These are phyloP conservation scores for Emmonsia crescens DNA, from an alignment of 2,329 filamentous ascomycete species.

Conservation along the genomic window DNA sequence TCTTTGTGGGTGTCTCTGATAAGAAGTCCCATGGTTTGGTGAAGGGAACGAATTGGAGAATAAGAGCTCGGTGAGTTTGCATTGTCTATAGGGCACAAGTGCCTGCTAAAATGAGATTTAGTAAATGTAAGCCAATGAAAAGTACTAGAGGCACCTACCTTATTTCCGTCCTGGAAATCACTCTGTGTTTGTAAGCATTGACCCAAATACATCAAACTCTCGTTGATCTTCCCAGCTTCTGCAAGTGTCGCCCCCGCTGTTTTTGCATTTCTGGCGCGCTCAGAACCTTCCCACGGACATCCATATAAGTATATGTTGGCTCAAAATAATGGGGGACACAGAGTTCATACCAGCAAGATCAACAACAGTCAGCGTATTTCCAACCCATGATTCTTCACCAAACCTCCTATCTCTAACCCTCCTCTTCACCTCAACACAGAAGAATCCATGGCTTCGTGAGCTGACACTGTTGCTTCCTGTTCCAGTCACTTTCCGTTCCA, in stretches of 20 bases:
- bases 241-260: conserved; percentile 85
- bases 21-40: conserved; percentile 37
- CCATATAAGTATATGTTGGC: neutral
- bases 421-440: conserved; percentile 91
- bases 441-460: conserved; percentile 90
- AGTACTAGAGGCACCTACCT: conserved; percentile 42
- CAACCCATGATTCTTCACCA: conserved; percentile 55
- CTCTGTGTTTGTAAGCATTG: conserved; percentile 95
- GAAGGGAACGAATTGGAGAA: conserved; percentile 84
- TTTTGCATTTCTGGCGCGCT: conserved; percentile 85
- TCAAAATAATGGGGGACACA: neutral
- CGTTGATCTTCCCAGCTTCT: conserved; percentile 96
- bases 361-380: conserved; percentile 74
- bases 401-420: conserved; percentile 42
- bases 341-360: conserved; percentile 61
- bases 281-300: conserved; percentile 47
- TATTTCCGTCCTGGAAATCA: conserved; percentile 60
- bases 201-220: conserved; percentile 94
- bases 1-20: conserved; percentile 54
- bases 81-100: conserved; percentile 68
- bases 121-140: neutral
- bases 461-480: conserved; percentile 90
- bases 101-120: conserved; percentile 43
- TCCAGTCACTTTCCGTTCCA: conserved; percentile 76
- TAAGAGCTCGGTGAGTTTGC: conserved; percentile 72